phyloP scores from a whole-genome alignment of 352 stramenopile species.

The Pilasporangium apinafurcum region DNA sequence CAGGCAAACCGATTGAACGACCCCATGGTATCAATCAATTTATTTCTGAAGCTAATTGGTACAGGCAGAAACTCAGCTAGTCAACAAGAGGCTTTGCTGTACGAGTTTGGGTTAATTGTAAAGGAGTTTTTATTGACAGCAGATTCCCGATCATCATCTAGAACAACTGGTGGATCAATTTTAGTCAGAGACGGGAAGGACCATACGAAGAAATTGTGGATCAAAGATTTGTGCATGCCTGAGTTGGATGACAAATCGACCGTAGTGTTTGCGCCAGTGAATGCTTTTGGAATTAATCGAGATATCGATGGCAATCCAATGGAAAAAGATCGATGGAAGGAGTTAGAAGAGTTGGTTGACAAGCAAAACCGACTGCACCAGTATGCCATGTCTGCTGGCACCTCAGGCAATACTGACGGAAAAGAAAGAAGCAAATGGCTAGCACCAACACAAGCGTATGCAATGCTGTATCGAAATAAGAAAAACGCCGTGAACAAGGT shows the following conservation, averaged over 20 bases:
- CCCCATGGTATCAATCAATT: constrained; percentile 75
- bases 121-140: constrained; percentile 59
- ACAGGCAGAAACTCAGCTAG: constrained; percentile 76
- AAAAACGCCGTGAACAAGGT: constrained; percentile 27
- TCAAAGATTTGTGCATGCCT: constrained; percentile 71
- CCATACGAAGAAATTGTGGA: constrained; percentile 44
- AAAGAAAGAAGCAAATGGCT: constrained; percentile 60
- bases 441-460: constrained; percentile 36
- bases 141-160: constrained; percentile 16
- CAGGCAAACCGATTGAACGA: constrained; percentile 73
- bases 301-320: constrained; percentile 60
- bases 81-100: constrained; percentile 77
- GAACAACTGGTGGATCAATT: constrained; percentile 20
- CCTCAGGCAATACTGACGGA: background rate
- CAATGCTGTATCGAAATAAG: constrained; percentile 49
- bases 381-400: constrained; percentile 20
- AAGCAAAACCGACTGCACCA: constrained; percentile 66
- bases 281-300: constrained; percentile 60
- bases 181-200: constrained; percentile 9
- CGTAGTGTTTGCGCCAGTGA: constrained; percentile 71
- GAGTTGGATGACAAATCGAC: constrained; percentile 81
- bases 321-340: constrained; percentile 54
- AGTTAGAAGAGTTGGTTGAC: constrained; percentile 40
- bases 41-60: constrained; percentile 83
- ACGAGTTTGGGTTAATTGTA: constrained; percentile 81